A percentile compares a stretch with the other conserved stretches of the same genome.
Conservation (phyloP, 345 rosid species). For the Eucalyptus dawsonii region DNA sequence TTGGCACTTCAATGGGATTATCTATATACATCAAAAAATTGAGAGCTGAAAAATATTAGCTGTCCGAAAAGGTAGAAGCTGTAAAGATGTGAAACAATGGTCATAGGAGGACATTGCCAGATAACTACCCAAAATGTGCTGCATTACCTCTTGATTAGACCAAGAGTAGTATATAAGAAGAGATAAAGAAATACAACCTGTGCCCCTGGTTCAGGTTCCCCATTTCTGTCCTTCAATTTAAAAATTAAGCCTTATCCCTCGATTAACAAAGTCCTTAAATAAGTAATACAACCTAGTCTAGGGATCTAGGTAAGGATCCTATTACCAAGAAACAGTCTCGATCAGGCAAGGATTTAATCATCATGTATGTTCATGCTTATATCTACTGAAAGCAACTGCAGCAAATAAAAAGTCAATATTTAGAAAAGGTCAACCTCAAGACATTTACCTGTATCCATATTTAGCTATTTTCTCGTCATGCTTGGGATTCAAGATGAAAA, state of each 20-base stretch:
- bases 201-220: neutral
- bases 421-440: neutral
- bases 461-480: slow-evolving; percentile 30
- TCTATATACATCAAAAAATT: neutral
- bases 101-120: neutral
- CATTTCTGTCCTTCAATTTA: neutral
- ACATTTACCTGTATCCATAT: slow-evolving; percentile 85
- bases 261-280: neutral
- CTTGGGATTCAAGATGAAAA: slow-evolving; percentile 80
- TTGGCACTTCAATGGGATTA: neutral
- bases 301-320: neutral
- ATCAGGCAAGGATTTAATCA: neutral
- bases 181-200: neutral
- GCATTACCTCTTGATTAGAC: neutral
- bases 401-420: neutral
- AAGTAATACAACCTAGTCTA: neutral
- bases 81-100: neutral
- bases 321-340: neutral
- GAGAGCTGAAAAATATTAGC: neutral
- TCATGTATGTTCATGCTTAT: neutral
- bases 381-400: neutral
- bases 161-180: neutral
- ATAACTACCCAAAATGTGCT: neutral
- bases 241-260: neutral
- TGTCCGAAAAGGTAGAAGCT: neutral